Evolutionary conservation across 305 asterid species (phyloP), one percentile per base, ranked within the genome.

Genomic region (Rubia tinctorum): DNA sequence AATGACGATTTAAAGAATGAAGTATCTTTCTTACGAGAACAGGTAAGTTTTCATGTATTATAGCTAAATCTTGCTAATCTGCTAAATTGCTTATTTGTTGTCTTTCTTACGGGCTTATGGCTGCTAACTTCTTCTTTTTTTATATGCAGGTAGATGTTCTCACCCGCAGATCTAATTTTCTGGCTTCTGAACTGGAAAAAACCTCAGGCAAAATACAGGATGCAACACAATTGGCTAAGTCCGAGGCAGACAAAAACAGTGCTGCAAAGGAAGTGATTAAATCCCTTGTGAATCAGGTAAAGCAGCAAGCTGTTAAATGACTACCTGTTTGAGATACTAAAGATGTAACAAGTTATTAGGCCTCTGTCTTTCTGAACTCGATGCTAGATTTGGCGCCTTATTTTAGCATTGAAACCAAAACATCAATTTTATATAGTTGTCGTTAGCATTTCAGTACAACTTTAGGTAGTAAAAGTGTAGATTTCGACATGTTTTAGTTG

Each of bases 251-350:
- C 76, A 30, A 30, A 30, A 30, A 30, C 74, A 69, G 64, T 71
- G 87, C 88, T 27, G 92, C 94, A 34, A 83, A 84, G 85, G 83
- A 84, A 77, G 89, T 86, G 69, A 83, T 90, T 61, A 82, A 82
- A 71, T 78, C 82, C 82, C 84, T 88, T 47, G 80, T 80, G 82
- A 74, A 20, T 67, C 89, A 86, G 90, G 94, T 86, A 75, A 17
- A 73, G 37, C 30, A 40, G 58, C 27, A 23, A 53, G 43, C 43
- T 69, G 42, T 17, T 25, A 39, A 27, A 72, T 71, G 7, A 53
- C 22, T 11, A 23, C 75, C 59, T 72, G 62, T 47, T 49, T 66
- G 58, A 65, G 49, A 47, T 74, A 66, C 71, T 25, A 22, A 55
- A 25, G 66, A 40, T 69, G 17, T 56, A 61, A n/a, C 34, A 44